Base-by-base conservation (phyloP, 164 flowering plant species). In the Berberis vulgaris region DNA sequence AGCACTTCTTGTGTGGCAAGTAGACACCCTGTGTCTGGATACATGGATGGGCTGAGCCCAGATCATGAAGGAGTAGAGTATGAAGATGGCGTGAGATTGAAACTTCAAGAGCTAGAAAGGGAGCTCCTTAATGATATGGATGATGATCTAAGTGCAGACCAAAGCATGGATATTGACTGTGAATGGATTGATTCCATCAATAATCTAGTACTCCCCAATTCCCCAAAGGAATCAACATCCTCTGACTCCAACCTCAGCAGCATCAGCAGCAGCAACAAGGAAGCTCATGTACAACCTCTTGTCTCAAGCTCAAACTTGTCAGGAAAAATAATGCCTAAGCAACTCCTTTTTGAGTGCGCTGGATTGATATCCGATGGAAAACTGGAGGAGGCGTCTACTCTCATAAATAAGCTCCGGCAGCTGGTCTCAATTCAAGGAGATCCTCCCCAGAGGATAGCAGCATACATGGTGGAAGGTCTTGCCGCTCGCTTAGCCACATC, bases 381-480 rank as follows among this genome's bases (percentile, higher is more conserved):
- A 57, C n/a, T 76, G 49, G 78, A 72, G 42, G 86, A 78, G 67
- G 97, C 96, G 11, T 72, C 80, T 10, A n/a, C 70, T 0, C 78
- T 84, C 62, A 82, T 94, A 62, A 74, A 73, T 54, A 73, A 82
- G 43, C 96, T 94, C 6, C 78, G 96, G 4, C 81, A 83, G 67
- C 76, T 75, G 74, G 99, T 94, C 38, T 91, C 99, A 0, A 83
- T 94, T 59, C 93, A 89, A 69, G 99, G 99, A 54, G 96, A 94
- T 53, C 99, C 99, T 5, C 69, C 87, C 5, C 81, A 86, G 47
- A 83, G 99, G 67, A 86, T 87, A 60, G 95, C 97, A 57, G 97
- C 99, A 3, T 94, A 94, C 80, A 94, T 94, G 99, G 89, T 89
- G 47, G 99, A 94, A 79, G 99, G 96, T 45, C 90, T 94, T 54